These are phyloP conservation scores for Eucalyptus decipiens DNA, from an alignment of 345 rosid genomes.

Conservation along the genomic window DNA sequence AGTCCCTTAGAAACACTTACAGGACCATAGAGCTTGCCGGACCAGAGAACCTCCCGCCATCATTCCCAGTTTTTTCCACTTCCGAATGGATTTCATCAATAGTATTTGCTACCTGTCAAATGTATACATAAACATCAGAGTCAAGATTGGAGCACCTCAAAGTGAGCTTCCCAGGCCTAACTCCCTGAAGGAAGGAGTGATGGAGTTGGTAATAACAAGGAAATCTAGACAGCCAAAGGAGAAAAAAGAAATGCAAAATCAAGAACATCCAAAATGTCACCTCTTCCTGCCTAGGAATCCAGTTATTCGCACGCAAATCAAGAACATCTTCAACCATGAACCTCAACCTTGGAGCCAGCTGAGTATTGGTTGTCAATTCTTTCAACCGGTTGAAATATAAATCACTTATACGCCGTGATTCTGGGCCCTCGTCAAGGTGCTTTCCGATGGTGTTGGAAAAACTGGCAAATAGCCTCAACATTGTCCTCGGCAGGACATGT, in stretches of 20 bases:
- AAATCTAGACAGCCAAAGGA: neutral
- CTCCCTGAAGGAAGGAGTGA: neutral
- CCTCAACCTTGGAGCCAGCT: conserved; percentile 47
- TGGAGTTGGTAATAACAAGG: neutral
- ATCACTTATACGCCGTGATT: conserved; percentile 54
- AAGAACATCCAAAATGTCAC: conserved; percentile 8
- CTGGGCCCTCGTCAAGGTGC: conserved; percentile 66
- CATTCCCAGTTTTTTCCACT: neutral
- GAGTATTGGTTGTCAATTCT: conserved; percentile 42
- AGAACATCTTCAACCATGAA: conserved; percentile 82
- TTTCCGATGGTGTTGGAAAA: conserved; percentile 77
- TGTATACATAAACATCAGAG: neutral
- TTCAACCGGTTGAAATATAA: conserved; percentile 44
- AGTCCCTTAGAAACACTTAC: neutral
- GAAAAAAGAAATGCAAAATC: neutral
- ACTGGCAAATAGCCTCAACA: conserved; percentile 84
- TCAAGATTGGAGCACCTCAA: neutral
- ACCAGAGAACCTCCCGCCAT: neutral
- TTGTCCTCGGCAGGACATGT: conserved; percentile 74
- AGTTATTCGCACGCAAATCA: conserved; percentile 65
- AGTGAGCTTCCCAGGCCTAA: neutral
- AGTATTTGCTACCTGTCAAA: neutral
- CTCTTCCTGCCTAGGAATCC: conserved; percentile 96
- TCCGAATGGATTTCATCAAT: neutral
- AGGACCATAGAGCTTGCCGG: neutral